Percentiles rank a stretch among this genome's conserved stretches.
Conservation (phyloP, 108 stramenopile species). For the Cyclotella cryptica region DNA sequence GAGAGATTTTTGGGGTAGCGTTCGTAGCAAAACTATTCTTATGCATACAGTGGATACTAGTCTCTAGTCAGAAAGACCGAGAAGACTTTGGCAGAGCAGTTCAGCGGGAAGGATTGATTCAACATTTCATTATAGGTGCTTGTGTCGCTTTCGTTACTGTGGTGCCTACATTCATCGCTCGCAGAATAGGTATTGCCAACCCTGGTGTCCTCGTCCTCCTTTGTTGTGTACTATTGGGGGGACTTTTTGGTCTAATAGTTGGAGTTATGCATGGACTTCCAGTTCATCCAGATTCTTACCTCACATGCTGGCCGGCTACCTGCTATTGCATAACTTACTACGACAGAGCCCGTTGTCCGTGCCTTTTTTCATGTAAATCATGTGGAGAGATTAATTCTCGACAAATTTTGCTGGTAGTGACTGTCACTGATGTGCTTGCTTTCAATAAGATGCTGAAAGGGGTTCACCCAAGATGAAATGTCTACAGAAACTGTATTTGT, state of each 20-base stretch:
- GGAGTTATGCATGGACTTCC: slow-evolving; percentile 45
- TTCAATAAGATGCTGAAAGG: slow-evolving; percentile 34
- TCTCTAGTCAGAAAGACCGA: slow-evolving; percentile 21
- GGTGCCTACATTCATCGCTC: slow-evolving; percentile 21
- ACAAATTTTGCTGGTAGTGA: slow-evolving; percentile 28
- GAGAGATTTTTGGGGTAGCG: slow-evolving; percentile 41
- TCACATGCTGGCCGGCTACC: slow-evolving; percentile 31
- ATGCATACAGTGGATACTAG: slow-evolving; percentile 25
- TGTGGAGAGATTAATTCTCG: slow-evolving; percentile 47
- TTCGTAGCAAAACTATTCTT: slow-evolving; percentile 23
- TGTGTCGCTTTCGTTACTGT: slow-evolving; percentile 11
- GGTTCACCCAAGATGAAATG: background rate
- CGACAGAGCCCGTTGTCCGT: slow-evolving; percentile 38
- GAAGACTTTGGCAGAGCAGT: slow-evolving; percentile 45
- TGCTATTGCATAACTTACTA: slow-evolving; percentile 38
- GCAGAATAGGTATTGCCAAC: slow-evolving; percentile 8
- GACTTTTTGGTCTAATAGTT: slow-evolving; percentile 24
- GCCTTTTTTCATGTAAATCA: slow-evolving; percentile 40
- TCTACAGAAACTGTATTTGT: no score
- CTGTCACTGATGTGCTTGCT: slow-evolving; percentile 33
- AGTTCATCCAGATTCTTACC: slow-evolving; percentile 20
- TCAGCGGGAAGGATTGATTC: slow-evolving; percentile 32
- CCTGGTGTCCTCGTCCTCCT: slow-evolving; percentile 9
- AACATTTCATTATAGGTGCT: slow-evolving; percentile 31
- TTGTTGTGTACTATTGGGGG: slow-evolving; percentile 27